phyloP scores from a whole-genome alignment of 352 stramenopile genomes.

The Peronospora destructor region DNA sequence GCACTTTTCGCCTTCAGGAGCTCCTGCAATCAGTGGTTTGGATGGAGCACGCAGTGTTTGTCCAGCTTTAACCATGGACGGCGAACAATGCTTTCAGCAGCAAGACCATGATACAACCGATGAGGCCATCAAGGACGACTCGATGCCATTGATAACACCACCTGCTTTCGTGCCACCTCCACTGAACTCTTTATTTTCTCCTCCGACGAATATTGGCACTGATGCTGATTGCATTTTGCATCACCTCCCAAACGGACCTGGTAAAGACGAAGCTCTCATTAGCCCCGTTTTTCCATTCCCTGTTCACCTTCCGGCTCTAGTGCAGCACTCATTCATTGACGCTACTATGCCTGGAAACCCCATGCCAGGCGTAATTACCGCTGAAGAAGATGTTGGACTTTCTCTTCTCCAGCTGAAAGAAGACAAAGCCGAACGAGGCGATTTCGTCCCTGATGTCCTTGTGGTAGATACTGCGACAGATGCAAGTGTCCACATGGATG shows the following conservation, averaged over 20 bases:
- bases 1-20: slow-evolving; percentile 4
- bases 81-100: slow-evolving; percentile 11
- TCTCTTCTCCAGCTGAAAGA: slow-evolving; percentile 22
- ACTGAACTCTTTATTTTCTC: slow-evolving; percentile 18
- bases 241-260: slow-evolving; percentile 6
- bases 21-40: slow-evolving; percentile 9
- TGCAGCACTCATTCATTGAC: slow-evolving; percentile 1
- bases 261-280: slow-evolving; percentile 4
- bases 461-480: slow-evolving; percentile 10
- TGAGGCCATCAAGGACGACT: slow-evolving; percentile 12
- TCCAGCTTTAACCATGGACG: slow-evolving; percentile 1
- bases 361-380: slow-evolving; percentile 1
- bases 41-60: slow-evolving; percentile 11
- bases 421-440: slow-evolving; percentile 18
- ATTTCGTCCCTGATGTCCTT: slow-evolving; percentile 10
- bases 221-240: slow-evolving; percentile 14
- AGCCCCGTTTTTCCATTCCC: slow-evolving; percentile 20
- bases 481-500: slow-evolving; percentile 28
- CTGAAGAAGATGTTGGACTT: slow-evolving; percentile 4
- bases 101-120: slow-evolving; percentile 16
- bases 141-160: slow-evolving; percentile 6
- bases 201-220: slow-evolving; percentile 9
- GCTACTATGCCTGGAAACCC: slow-evolving; percentile 2
- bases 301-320: slow-evolving; percentile 12
- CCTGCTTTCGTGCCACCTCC: slow-evolving; percentile 20